Evolutionary conservation across 352 stramenopile species (phyloP).

Genomic region (Phytophthora sansomeana): DNA sequence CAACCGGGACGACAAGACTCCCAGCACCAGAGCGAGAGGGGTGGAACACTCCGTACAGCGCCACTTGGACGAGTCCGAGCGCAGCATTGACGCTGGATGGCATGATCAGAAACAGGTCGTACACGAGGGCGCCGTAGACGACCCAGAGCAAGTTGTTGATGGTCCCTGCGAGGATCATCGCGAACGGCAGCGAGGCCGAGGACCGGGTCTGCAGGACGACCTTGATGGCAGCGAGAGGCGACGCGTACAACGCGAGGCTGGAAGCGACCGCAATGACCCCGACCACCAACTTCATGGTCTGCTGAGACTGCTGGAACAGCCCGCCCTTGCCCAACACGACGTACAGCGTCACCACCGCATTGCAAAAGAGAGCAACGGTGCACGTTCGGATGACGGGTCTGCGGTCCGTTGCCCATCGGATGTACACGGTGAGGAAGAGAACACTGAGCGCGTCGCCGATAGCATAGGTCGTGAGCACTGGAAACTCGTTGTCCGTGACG

Average conservation of each 20-base stretch:
- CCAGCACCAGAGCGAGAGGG: slow-evolving; percentile 32
- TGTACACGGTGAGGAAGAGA: slow-evolving; percentile 59
- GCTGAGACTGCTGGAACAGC: slow-evolving; percentile 33
- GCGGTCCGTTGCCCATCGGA: slow-evolving; percentile 48
- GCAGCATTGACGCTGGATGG: slow-evolving; percentile 57
- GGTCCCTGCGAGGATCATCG: slow-evolving; percentile 66
- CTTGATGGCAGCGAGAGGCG: slow-evolving; percentile 65
- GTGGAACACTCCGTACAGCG: slow-evolving; percentile 69
- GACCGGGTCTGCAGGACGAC: slow-evolving; percentile 61
- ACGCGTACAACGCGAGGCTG: slow-evolving; percentile 72
- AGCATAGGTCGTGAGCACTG: slow-evolving; percentile 59
- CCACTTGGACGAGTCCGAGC: slow-evolving; percentile 60
- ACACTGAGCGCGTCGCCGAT: slow-evolving; percentile 58
- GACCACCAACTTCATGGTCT: slow-evolving; percentile 42
- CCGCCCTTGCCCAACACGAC: slow-evolving; percentile 49
- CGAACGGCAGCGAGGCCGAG: slow-evolving; percentile 64
- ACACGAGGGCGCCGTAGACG: slow-evolving; percentile 63
- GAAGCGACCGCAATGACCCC: slow-evolving; percentile 60
- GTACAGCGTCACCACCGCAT: slow-evolving; percentile 56
- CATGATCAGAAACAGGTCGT: slow-evolving; percentile 66
- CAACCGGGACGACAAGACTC: slow-evolving; percentile 23
- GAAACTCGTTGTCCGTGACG: slow-evolving; percentile 54
- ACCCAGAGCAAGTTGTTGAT: slow-evolving; percentile 84
- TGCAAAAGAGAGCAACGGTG: slow-evolving; percentile 45
- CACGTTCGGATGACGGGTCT: slow-evolving; percentile 45